These are phyloP conservation scores for Elsinoe ampelina DNA, from an alignment of 2,329 filamentous ascomycete genomes.

Conservation along the genomic window DNA sequence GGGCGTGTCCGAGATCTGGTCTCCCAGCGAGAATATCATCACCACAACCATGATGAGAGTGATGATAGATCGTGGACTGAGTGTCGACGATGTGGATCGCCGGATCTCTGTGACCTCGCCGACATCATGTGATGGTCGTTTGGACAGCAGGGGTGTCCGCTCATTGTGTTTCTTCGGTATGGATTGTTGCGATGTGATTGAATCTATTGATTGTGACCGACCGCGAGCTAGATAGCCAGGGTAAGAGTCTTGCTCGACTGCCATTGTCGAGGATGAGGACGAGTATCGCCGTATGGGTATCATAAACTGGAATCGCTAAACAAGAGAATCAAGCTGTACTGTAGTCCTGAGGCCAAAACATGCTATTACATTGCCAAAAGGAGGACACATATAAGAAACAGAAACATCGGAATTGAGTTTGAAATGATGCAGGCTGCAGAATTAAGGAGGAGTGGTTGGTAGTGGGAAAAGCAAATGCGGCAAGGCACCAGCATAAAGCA, in stretches of 20 bases:
- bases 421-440: neutral
- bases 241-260: slow-evolving; percentile 1
- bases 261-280: slow-evolving; percentile 4
- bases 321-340: neutral
- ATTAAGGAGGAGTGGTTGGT: neutral
- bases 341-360: slow-evolving; percentile 1
- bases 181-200: neutral
- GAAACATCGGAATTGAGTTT: neutral
- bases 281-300: neutral
- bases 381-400: neutral
- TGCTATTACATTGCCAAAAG: neutral
- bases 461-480: neutral
- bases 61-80: slow-evolving; percentile 15
- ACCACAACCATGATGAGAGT: slow-evolving; percentile 30
- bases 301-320: neutral
- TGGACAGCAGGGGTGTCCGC: slow-evolving; percentile 1
- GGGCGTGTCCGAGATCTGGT: slow-evolving; percentile 33
- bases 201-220: neutral
- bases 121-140: neutral
- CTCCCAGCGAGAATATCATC: slow-evolving; percentile 37
- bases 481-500: slow-evolving; percentile 5
- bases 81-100: neutral
- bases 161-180: neutral
- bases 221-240: neutral
- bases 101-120: slow-evolving; percentile 5